Percentiles rank a stretch among this genome's conserved stretches.
Conservation (phyloP, 2,329 filamentous ascomycete species). For the Neoarthrinium moseri region DNA sequence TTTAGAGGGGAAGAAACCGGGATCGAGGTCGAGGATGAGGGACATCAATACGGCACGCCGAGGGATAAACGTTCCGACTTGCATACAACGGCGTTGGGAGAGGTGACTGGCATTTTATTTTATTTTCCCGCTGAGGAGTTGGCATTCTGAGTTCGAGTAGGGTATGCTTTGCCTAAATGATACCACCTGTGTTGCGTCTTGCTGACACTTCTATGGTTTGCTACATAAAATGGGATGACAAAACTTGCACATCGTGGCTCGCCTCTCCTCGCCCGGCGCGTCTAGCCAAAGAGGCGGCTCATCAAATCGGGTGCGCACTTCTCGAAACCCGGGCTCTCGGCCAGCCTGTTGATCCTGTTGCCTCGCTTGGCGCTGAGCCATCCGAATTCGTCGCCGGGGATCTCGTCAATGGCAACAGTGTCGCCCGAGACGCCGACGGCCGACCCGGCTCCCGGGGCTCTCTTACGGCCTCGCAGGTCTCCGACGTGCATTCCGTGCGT, state of each 20-base stretch:
- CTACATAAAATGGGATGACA: no score
- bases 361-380: slow-evolving; percentile 76
- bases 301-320: slow-evolving; percentile 66
- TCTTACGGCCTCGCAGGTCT: slow-evolving; percentile 65
- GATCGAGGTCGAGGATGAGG: neutral
- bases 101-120: no score
- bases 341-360: slow-evolving; percentile 77
- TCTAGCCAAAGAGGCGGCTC: slow-evolving; percentile 62
- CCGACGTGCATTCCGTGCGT: slow-evolving; percentile 87
- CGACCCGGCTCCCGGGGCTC: slow-evolving; percentile 41
- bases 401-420: slow-evolving; percentile 42
- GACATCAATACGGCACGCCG: neutral
- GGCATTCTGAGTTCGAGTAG: slow-evolving; percentile 18
- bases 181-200: slow-evolving; percentile 24
- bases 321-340: slow-evolving; percentile 66
- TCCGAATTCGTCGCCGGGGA: slow-evolving; percentile 68
- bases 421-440: slow-evolving; percentile 33
- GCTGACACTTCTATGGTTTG: slow-evolving; percentile 22
- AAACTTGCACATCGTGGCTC: no score
- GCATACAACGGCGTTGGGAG: slow-evolving; percentile 13
- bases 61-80: slow-evolving; percentile 12
- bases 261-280: no score
- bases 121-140: no score
- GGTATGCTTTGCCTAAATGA: slow-evolving; percentile 32
- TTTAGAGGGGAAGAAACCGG: slow-evolving; percentile 25